Evolutionary conservation across 2,329 filamentous ascomycete genomes (phyloP), one percentile per base, ranked within the genome.

Genomic region (Aaosphaeria pasadenensis): DNA sequence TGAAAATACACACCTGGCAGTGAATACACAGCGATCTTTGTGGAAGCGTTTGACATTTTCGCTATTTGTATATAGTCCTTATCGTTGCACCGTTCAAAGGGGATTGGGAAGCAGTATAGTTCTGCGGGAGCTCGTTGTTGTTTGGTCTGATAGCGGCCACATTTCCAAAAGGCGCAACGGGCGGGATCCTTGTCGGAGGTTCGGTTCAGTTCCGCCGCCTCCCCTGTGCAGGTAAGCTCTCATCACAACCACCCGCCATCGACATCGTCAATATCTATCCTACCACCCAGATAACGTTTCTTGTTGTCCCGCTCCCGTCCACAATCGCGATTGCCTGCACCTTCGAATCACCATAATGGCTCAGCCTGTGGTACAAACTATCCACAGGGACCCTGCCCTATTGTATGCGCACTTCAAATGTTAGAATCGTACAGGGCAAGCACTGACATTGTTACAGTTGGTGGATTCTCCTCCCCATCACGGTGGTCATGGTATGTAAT

Each of bases 381-480:
- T 99, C 83, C 88, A 95, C 77, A 77, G 94, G 83, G 95, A 99
- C 87, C 92, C 94, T 66, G 91, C 96, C 75, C 80, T 99, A 57
- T 96, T 99, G 94, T 97, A 78, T 69, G 89, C 73, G 45, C 13
- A 13, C 39, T 30, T n/a, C 17, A 24, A 7, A 17, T 11, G 39
- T 28, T 13, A 24, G 29, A 39, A 35, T 31, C 29, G 24, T 45
- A 47, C 7, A 24, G 17, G 17, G 17, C 17, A 24, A 41, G 24
- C 36, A 54, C 63, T 70, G 45, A 70, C 46, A 53, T 47, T 46
- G 46, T 17, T 51, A 46, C 64, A 99, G 94, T 77, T 97, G 96
- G 80, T 99, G 94, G 94, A 99, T 99, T 74, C 81, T 99, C 51
- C 86, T 96, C 55, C 94, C 94, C 53, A 99, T 99, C 71, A 96